These are phyloP conservation scores for Chionographis japonica DNA, from an alignment of 106 monocot genomes.

Conservation along the genomic window DNA sequence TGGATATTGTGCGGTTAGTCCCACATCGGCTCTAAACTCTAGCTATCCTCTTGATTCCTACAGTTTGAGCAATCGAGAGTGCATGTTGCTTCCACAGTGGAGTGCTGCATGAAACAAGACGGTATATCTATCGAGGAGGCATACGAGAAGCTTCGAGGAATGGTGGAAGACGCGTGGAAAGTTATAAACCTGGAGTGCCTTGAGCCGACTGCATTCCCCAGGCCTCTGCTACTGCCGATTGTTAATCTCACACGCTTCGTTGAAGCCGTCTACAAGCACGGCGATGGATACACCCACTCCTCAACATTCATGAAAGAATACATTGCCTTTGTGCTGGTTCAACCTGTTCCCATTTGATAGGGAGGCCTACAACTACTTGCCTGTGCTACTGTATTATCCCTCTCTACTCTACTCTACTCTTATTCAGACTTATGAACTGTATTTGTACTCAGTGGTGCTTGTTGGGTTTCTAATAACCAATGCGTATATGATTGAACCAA, in stretches of 20 bases:
- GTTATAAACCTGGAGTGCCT: slow-evolving; percentile 6
- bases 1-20: too few species aligned
- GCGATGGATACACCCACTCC: slow-evolving; percentile 5
- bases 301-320: too few species aligned
- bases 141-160: not conserved
- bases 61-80: slow-evolving; percentile 7
- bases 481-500: too few species aligned
- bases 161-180: slow-evolving; percentile 21
- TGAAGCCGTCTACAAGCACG: not conserved
- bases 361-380: too few species aligned
- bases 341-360: too few species aligned
- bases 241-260: not conserved
- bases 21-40: too few species aligned
- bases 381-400: too few species aligned
- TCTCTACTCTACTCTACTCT: too few species aligned
- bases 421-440: too few species aligned
- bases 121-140: slow-evolving; percentile 4
- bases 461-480: too few species aligned
- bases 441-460: too few species aligned
- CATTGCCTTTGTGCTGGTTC: too few species aligned
- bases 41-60: not conserved
- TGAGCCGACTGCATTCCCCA: not conserved
- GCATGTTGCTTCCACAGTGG: not conserved
- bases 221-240: not conserved
- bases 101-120: slow-evolving; percentile 20